Percentiles rank a stretch among this genome's conserved stretches.
These are phyloP conservation scores for Arabis alpina DNA, from an alignment of 345 rosid genomes.

Conservation along the genomic window DNA sequence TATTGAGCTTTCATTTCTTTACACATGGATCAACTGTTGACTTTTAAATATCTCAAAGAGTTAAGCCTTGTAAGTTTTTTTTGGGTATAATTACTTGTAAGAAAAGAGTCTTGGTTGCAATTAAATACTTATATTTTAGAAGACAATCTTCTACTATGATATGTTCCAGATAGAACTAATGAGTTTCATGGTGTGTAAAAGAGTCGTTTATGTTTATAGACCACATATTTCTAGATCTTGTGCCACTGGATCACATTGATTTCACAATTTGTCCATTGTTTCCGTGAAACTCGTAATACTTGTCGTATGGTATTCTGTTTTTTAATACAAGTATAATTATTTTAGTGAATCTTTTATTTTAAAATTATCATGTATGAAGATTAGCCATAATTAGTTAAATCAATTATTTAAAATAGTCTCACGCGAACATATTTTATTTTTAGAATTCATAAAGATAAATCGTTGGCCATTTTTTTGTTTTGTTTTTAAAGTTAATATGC, in stretches of 20 bases:
- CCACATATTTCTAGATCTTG: slow-evolving; percentile 3
- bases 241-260: slow-evolving; percentile 8
- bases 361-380: neutral
- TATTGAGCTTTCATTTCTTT: neutral
- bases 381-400: neutral
- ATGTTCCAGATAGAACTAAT: neutral
- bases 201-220: neutral
- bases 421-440: neutral
- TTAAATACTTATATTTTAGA: neutral
- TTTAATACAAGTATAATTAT: neutral
- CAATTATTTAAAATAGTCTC: neutral
- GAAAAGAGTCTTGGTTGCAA: neutral
- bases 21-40: neutral
- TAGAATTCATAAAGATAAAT: neutral
- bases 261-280: neutral
- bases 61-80: neutral
- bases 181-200: neutral
- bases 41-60: neutral
- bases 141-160: neutral
- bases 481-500: neutral
- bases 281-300: neutral
- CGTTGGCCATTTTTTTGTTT: neutral
- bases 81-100: neutral
- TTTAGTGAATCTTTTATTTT: neutral
- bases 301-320: neutral